Evolutionary conservation across 345 rosid genomes (phyloP).

Genomic region (Brassica nigra): DNA sequence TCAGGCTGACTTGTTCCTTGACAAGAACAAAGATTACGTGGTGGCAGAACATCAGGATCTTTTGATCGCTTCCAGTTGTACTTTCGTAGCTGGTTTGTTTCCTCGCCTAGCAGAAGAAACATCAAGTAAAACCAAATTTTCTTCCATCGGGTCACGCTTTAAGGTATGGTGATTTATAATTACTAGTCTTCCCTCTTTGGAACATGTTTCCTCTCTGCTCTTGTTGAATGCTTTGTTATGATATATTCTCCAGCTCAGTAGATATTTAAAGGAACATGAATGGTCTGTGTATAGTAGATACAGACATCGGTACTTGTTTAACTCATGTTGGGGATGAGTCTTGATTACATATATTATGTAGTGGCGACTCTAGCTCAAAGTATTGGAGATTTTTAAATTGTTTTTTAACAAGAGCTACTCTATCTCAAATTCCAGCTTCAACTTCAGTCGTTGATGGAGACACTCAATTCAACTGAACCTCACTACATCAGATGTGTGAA

Average conservation of each 20-base stretch:
- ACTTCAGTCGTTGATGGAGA: constrained; percentile 99
- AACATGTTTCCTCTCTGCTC: constrained; percentile 13
- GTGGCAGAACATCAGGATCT: constrained; percentile 99
- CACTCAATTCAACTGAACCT: constrained; percentile 92
- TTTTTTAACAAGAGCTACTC: constrained; percentile 28
- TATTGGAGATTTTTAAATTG: background rate
- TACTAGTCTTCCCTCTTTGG: background rate
- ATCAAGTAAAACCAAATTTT: constrained; percentile 94
- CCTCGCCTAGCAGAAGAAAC: constrained; percentile 90
- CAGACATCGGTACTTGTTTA: background rate
- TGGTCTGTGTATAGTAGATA: constrained; percentile 15
- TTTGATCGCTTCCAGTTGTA: constrained; percentile 72
- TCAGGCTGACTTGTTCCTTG: constrained; percentile 93
- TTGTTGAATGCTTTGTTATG: constrained; percentile 6
- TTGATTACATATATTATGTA: constrained; percentile 10
- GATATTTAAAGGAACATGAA: background rate
- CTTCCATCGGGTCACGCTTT: constrained; percentile 96
- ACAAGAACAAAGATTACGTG: constrained; percentile 98
- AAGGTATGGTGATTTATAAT: constrained; percentile 59
- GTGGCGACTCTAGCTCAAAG: constrained; percentile 13
- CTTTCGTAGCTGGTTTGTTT: constrained; percentile 76
- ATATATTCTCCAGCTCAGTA: constrained; percentile 2
- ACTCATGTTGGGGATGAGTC: constrained; percentile 23
- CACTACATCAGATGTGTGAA: constrained; percentile 99
- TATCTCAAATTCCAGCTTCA: constrained; percentile 66